Conservation (phyloP, 176 grass and related monocot species). For the Dendrocalamus sinicus region DNA sequence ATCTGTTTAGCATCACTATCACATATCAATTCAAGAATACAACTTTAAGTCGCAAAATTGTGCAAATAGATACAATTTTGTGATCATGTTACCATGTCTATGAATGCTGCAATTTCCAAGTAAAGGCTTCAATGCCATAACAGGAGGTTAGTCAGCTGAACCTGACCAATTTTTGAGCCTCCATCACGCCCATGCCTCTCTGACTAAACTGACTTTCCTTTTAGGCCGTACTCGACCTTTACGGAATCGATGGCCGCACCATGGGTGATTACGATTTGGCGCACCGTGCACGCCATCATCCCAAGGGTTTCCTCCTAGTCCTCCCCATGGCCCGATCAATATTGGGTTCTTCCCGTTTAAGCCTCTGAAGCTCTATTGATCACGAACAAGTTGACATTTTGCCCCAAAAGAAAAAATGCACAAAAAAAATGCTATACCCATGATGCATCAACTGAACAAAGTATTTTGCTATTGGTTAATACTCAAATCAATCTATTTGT, state of each 20-base stretch:
- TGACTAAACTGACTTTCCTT: slow-evolving; percentile 53
- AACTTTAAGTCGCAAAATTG: background rate
- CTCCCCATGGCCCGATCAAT: slow-evolving; percentile 62
- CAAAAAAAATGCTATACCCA: background rate
- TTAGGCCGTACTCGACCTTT: slow-evolving; percentile 55
- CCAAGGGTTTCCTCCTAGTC: slow-evolving; percentile 52
- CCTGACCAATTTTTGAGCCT: slow-evolving; percentile 41
- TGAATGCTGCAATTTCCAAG: background rate
- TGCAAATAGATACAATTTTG: background rate
- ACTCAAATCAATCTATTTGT: background rate
- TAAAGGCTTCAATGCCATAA: background rate
- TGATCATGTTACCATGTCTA: background rate
- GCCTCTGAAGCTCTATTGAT: slow-evolving; percentile 51
- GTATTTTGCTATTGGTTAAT: background rate
- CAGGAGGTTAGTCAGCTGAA: slow-evolving; percentile 6
- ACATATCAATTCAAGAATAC: background rate
- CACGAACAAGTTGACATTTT: slow-evolving; percentile 4
- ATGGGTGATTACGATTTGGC: slow-evolving; percentile 51
- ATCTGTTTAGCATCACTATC: background rate
- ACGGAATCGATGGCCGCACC: slow-evolving; percentile 52
- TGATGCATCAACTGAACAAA: background rate
- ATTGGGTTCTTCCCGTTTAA: slow-evolving; percentile 42
- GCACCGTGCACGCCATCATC: slow-evolving; percentile 53
- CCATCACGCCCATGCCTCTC: slow-evolving; percentile 50
- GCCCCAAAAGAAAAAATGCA: background rate